A percentile compares a stretch with the other conserved stretches of the same genome.
Conservation (phyloP, 208 protist species). For the Herpetomonas tarakana region DNA sequence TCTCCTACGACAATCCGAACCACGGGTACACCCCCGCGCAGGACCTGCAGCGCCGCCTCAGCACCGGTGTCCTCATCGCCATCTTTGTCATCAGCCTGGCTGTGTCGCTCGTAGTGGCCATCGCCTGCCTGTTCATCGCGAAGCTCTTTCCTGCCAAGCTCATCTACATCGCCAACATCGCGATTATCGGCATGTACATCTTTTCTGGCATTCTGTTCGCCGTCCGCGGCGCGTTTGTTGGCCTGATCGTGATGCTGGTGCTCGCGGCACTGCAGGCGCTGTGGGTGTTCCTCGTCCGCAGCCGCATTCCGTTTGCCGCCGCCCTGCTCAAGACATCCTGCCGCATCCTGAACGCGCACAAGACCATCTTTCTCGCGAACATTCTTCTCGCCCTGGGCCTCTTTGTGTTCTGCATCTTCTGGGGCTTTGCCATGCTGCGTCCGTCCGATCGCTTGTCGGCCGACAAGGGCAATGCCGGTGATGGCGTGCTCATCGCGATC, state of each 20-base stretch:
- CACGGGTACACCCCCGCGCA: neutral
- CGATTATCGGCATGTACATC: slow-evolving; percentile 25
- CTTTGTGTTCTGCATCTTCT: slow-evolving; percentile 54
- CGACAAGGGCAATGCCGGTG: slow-evolving; percentile 19
- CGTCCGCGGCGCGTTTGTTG: slow-evolving; percentile 17
- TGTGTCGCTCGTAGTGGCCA: slow-evolving; percentile 21
- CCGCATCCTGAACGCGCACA: slow-evolving; percentile 48
- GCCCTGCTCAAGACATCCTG: slow-evolving; percentile 48
- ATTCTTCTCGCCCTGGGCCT: slow-evolving; percentile 19
- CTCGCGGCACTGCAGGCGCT: slow-evolving; percentile 22
- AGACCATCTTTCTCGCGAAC: slow-evolving; percentile 40
- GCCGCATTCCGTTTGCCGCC: slow-evolving; percentile 77
- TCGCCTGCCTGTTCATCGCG: slow-evolving; percentile 12
- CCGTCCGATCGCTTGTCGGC: slow-evolving; percentile 31
- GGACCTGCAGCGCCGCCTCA: slow-evolving; percentile 1
- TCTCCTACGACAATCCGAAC: neutral
- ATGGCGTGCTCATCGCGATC: slow-evolving; percentile 39
- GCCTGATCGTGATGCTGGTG: slow-evolving; percentile 43
- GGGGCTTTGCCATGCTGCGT: slow-evolving; percentile 36
- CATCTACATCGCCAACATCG: slow-evolving; percentile 63
- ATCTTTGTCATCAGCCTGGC: slow-evolving; percentile 4
- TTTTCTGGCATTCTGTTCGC: slow-evolving; percentile 33
- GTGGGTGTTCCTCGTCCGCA: slow-evolving; percentile 62
- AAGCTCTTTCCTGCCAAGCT: slow-evolving; percentile 24
- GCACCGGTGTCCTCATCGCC: neutral